Evolutionary conservation across 306 rosid species (phyloP).

Genomic region (Malus fusca): DNA sequence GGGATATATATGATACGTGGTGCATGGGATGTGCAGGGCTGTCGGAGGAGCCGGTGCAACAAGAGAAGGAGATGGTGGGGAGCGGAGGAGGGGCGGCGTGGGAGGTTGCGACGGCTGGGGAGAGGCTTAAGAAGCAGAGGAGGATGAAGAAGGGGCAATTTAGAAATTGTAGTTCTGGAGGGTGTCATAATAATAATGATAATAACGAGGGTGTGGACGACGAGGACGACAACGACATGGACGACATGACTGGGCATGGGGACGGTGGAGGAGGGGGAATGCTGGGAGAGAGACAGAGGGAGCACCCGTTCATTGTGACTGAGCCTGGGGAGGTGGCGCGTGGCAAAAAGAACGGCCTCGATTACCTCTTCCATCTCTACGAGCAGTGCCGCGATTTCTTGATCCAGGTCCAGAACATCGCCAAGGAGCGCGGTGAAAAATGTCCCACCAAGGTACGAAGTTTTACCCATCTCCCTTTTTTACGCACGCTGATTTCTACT

Average conservation of each 20-base stretch:
- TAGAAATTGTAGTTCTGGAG: slow-evolving; percentile 11
- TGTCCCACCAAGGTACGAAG: slow-evolving; percentile 84
- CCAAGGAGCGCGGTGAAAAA: slow-evolving; percentile 91
- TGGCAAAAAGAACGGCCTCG: slow-evolving; percentile 96
- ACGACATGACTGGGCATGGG: background rate
- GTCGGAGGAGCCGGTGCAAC: slow-evolving; percentile 92
- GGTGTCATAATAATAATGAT: background rate
- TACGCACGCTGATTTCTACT: background rate
- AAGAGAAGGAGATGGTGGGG: slow-evolving; percentile 61
- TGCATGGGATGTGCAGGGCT: slow-evolving; percentile 34
- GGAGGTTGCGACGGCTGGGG: slow-evolving; percentile 31
- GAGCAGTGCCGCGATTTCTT: slow-evolving; percentile 90
- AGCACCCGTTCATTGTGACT: slow-evolving; percentile 92
- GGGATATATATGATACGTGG: background rate
- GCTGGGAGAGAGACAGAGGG: slow-evolving; percentile 58
- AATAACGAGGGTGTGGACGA: slow-evolving; percentile 33
- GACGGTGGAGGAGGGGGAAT: slow-evolving; percentile 1
- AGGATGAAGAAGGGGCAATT: slow-evolving; percentile 19
- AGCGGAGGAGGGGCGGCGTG: slow-evolving; percentile 67
- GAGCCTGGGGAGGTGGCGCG: slow-evolving; percentile 99
- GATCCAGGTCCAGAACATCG: slow-evolving; percentile 77
- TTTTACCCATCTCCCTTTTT: background rate
- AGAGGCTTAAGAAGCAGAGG: slow-evolving; percentile 43
- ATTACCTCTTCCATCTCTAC: slow-evolving; percentile 83
- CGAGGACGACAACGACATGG: slow-evolving; percentile 7